Evolutionary conservation across 345 rosid species (phyloP).

Genomic region (Salix purpurea): DNA sequence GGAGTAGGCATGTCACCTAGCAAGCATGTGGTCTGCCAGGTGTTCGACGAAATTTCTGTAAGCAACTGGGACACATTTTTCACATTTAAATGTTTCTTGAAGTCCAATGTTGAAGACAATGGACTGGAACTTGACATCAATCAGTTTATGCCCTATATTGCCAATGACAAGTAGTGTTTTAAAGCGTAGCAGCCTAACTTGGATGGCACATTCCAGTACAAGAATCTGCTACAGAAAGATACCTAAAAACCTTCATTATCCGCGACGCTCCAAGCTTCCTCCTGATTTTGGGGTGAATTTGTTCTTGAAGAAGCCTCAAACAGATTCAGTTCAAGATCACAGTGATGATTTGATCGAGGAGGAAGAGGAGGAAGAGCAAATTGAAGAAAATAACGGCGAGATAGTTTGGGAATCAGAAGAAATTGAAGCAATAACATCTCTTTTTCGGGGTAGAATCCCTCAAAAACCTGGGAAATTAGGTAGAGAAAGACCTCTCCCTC

Average conservation of each 20-base stretch:
- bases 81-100: background rate
- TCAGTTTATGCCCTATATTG: background rate
- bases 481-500: conserved; percentile 71
- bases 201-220: conserved; percentile 19
- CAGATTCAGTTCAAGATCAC: conserved; percentile 8
- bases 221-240: conserved; percentile 38
- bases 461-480: conserved; percentile 57
- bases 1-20: background rate
- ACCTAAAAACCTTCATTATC: conserved; percentile 59
- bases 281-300: conserved; percentile 80
- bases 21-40: background rate
- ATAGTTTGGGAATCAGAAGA: conserved; percentile 64
- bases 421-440: conserved; percentile 71
- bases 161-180: background rate
- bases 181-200: background rate
- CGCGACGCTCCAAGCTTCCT: conserved; percentile 69
- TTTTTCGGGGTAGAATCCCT: conserved; percentile 68
- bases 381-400: conserved; percentile 1
- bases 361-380: conserved; percentile 5
- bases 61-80: background rate
- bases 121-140: conserved; percentile 11
- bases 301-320: conserved; percentile 57
- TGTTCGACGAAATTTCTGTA: conserved; percentile 18
- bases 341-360: conserved; percentile 18
- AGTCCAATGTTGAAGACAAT: background rate